Evolutionary conservation across 2,329 filamentous ascomycete species (phyloP), one percentile per base, ranked within the genome.

Genomic region (Huntiella savannae): DNA sequence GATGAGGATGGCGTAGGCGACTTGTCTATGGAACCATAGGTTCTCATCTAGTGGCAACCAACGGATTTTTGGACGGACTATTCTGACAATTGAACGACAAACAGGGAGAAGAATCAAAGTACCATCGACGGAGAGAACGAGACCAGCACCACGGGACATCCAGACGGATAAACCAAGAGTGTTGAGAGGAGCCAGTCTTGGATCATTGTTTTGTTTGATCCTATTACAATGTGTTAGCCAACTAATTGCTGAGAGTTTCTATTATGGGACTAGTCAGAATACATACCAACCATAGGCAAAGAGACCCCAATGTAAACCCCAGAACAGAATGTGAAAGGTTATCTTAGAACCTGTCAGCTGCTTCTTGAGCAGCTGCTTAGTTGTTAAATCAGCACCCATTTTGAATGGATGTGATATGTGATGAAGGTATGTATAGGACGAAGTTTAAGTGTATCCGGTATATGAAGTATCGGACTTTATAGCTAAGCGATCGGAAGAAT

Each of bases 21-120:
- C 73, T 61, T 98, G 91, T 53, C 88, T 73, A 66, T 98, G 91
- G 62, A 98, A 92, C 86, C 87, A 98, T 54, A 87, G 72, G 50
- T 87, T 92, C 65, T 98, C 91, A 58, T 98, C 91, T n/a, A 98
- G 71, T 4, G 91, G 91, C 10, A 96, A 60, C 67, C 82, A 94
- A 60, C 77, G 75, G 53, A 94, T 64, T 67, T 92, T 93, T 19
- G 91, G 91, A 52, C 91, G 75, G 46, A 96, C 61, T 58, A 76
- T 81, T 59, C 84, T 76, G 58, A 98, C 72, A 32, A 96, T 65
- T 49, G 88, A 96, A 54, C 91, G 74, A 67, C 91, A 98, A 68
- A 98, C 94, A 5, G 91, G 91, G 49, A 98, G 69, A 22, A 98
- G 65, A 55, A 98, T 95, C 53, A 96, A 68, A 57, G 84, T 80